Base-by-base conservation (phyloP, 352 stramenopile genomes). In the Pythium guiyangense region DNA sequence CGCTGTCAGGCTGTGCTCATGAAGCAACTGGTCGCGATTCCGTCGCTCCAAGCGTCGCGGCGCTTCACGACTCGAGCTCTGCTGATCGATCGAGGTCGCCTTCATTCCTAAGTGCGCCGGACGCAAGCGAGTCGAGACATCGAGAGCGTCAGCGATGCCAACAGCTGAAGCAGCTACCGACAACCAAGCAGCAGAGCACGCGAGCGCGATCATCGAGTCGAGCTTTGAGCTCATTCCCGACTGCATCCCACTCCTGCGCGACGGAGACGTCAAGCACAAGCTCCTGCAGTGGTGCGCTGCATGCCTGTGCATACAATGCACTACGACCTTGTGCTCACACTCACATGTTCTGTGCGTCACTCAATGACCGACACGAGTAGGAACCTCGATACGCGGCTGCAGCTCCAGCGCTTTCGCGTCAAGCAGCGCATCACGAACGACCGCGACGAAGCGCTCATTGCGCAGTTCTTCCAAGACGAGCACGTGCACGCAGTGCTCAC, bases 321-420 rank as follows among this genome's bases (percentile, higher is more conserved):
- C 29, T 8, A 34, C 4, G 29, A 34, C 8, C 29, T 50, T 29
- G 11, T 27, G 22, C 27, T 25, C 47, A 11, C 9, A 37, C 26
- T 60, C n/a, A 6, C 11, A 3, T 26, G 40, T 8, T 34, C 6
- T 31, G n/a, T 14, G 27, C 20, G 8, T n/a, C 31, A 9, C 6
- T 37, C 31, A 9, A 37, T 9, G 31, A 37, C 12, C 31, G 27
- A 11, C 20, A 34, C 43, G 14, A 6, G 18, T n/a, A 84, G 74
- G 83, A 90, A 91, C 53, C 58, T 93, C 43, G 73, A 79, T 35
- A 62, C 69, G n/a, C 63, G 75, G 1, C 63, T 89, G 10, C 65
- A 77, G 54, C 58, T 93, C 37, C 44, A 77, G 55, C 79, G 84
- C 37, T 92, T 92, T 60, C 75, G 69, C 3, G 69, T 90, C 22